These are phyloP conservation scores for Medicago arabica DNA, from an alignment of 306 rosid species.

Conservation along the genomic window DNA sequence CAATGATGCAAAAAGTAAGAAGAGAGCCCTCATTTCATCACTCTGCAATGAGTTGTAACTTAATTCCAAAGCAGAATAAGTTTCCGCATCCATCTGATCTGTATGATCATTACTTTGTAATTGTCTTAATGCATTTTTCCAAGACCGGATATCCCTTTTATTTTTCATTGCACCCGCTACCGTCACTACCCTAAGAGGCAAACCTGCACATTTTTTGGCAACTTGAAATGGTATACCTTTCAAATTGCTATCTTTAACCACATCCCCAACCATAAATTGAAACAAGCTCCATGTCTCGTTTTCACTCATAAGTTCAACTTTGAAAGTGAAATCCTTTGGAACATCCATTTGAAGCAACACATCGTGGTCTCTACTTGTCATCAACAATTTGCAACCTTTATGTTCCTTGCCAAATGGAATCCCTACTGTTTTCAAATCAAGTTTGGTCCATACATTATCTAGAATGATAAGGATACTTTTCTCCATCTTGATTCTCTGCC, in stretches of 20 bases:
- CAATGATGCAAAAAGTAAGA: conserved; percentile 8
- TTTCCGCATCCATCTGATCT: background rate
- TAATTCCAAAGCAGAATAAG: background rate
- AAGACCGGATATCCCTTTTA: background rate
- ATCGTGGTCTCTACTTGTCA: background rate
- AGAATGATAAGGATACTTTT: background rate
- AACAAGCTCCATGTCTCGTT: conserved; percentile 1
- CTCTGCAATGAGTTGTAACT: background rate
- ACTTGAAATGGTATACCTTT: background rate
- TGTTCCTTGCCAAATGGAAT: background rate
- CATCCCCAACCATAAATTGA: background rate
- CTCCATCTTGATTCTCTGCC: background rate
- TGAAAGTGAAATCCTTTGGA: background rate
- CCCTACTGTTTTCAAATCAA: conserved; percentile 14
- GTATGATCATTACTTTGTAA: background rate
- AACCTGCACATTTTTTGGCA: background rate
- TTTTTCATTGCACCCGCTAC: background rate
- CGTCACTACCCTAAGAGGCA: background rate
- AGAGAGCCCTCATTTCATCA: background rate
- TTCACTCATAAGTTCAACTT: background rate
- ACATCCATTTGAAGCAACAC: background rate
- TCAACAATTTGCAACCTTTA: background rate
- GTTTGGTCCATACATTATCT: background rate
- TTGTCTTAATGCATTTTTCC: conserved; percentile 3
- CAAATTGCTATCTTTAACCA: background rate